Percentiles rank a stretch among this genome's conserved stretches.
phyloP scores from a whole-genome alignment of 352 stramenopile species.

The Phytophthora kernoviae region DNA sequence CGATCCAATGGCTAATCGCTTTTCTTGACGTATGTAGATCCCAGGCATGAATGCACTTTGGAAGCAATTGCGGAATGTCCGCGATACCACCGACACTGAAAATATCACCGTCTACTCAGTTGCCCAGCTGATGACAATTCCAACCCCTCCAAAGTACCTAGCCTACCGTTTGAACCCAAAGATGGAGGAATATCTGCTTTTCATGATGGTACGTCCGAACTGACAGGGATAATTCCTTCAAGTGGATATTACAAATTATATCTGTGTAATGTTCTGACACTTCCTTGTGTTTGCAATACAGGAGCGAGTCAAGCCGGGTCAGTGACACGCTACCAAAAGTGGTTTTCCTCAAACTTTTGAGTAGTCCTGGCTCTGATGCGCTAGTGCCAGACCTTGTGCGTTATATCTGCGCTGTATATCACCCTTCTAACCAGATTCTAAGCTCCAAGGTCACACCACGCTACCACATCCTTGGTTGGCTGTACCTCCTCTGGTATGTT shows the following conservation, averaged over 20 bases:
- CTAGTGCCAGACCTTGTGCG: slow-evolving; percentile 83
- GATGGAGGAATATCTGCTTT: slow-evolving; percentile 87
- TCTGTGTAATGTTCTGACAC: too few relatives aligned
- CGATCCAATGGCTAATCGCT: background rate
- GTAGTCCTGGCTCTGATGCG: slow-evolving; percentile 61
- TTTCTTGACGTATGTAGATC: slow-evolving; percentile 43
- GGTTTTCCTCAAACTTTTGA: slow-evolving; percentile 87
- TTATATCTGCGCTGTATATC: slow-evolving; percentile 85
- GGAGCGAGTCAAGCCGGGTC: slow-evolving; percentile 79
- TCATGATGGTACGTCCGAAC: slow-evolving; percentile 74
- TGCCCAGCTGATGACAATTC: slow-evolving; percentile 70
- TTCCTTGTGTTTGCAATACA: slow-evolving; percentile 22
- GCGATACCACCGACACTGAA: slow-evolving; percentile 43
- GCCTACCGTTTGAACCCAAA: slow-evolving; percentile 82
- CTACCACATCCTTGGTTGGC: slow-evolving; percentile 86
- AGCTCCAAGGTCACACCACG: slow-evolving; percentile 84
- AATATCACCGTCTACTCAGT: slow-evolving; percentile 62
- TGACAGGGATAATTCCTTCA: too few relatives aligned
- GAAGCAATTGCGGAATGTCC: slow-evolving; percentile 78
- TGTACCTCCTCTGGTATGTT: slow-evolving; percentile 83
- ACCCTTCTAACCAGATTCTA: slow-evolving; percentile 82
- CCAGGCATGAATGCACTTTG: slow-evolving; percentile 81
- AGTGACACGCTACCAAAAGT: slow-evolving; percentile 86
- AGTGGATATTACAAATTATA: background rate
- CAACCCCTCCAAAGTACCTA: slow-evolving; percentile 77